Evolutionary conservation across 225 moss, liverwort and hornwort genomes (phyloP).

Genomic region (Thuidium tamariscinum): DNA sequence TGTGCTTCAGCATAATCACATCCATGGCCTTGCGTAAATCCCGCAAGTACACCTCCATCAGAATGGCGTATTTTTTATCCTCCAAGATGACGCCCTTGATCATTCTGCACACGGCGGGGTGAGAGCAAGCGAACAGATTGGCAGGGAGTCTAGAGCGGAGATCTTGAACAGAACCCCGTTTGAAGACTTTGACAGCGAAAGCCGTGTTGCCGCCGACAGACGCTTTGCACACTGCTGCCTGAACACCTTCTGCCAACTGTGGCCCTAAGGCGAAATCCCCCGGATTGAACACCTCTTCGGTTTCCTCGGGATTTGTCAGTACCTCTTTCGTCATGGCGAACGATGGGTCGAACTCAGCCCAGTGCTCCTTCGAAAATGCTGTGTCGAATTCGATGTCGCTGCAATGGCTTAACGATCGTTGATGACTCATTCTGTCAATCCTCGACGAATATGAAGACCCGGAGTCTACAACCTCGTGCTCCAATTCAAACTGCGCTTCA

Average conservation of each 20-base stretch:
- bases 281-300: background rate
- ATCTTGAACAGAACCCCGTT: background rate
- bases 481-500: background rate
- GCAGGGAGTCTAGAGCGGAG: background rate
- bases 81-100: background rate
- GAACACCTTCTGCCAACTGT: background rate
- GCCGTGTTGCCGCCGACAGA: background rate
- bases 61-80: background rate
- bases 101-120: background rate
- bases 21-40: conserved; percentile 4
- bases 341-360: background rate
- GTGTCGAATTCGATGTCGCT: background rate
- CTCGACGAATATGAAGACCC: background rate
- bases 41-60: background rate
- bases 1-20: background rate
- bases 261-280: background rate
- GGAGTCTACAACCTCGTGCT: background rate
- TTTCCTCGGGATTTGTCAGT: background rate
- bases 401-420: background rate
- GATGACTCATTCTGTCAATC: background rate
- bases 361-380: background rate
- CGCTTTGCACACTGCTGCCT: background rate
- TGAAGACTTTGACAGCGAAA: background rate
- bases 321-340: background rate
- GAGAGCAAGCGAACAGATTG: background rate